Evolutionary conservation across 768 basidiomycete species (phyloP).

Genomic region (Gymnopilus dilepis): DNA sequence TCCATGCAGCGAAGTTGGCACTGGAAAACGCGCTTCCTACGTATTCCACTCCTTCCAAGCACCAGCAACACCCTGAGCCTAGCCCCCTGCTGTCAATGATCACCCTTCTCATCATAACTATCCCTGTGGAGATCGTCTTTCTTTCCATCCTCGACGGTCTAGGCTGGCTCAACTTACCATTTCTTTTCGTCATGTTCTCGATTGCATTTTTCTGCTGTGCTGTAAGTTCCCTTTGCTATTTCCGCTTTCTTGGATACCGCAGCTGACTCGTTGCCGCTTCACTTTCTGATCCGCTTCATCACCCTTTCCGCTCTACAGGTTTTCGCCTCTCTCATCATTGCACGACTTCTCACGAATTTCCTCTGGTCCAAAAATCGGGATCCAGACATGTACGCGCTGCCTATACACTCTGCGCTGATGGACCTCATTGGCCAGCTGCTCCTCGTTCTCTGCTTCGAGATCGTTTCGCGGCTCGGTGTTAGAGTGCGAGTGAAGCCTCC

Average conservation of each 20-base stretch:
- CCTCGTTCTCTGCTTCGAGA: constrained; percentile 76
- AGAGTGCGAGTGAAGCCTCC: constrained; percentile 28
- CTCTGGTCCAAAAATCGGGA: constrained; percentile 82
- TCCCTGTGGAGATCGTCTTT: constrained; percentile 84
- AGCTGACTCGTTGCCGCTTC: constrained; percentile 2
- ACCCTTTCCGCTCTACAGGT: constrained; percentile 51
- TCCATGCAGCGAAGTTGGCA: constrained; percentile 68
- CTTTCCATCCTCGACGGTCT: constrained; percentile 64
- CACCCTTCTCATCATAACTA: constrained; percentile 73
- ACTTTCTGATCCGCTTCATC: not conserved
- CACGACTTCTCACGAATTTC: constrained; percentile 68
- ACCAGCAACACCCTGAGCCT: constrained; percentile 34
- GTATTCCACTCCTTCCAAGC: constrained; percentile 22
- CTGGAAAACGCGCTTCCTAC: constrained; percentile 28
- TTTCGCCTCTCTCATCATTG: constrained; percentile 68
- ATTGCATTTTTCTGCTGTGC: constrained; percentile 76
- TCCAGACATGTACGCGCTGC: constrained; percentile 94
- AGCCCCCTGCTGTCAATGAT: constrained; percentile 61
- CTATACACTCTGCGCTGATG: constrained; percentile 88
- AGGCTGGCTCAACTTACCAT: constrained; percentile 79
- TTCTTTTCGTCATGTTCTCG: constrained; percentile 71
- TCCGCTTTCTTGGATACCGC: constrained; percentile 10
- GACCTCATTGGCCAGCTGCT: constrained; percentile 84
- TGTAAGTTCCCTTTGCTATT: constrained; percentile 48
- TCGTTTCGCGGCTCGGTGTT: constrained; percentile 55